Base-by-base conservation (phyloP, 495 filamentous ascomycete species). In the Jackrogersella minutella region DNA sequence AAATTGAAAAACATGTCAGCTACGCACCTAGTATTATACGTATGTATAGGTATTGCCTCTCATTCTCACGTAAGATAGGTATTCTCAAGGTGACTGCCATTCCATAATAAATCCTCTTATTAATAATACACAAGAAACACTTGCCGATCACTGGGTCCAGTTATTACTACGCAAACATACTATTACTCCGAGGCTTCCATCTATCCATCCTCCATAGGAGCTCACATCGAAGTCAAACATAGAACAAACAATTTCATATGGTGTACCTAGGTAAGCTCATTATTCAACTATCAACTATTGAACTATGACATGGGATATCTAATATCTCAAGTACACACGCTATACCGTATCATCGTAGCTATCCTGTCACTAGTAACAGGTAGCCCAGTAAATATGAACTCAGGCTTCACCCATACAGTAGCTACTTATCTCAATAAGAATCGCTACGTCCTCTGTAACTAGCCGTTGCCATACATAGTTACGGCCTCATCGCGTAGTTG, bases 131-230 rank as follows among this genome's bases (percentile, higher is more conserved):
- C 24, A 49, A 14, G 44, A 49, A 17, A 17, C 44, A 30, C 17
- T 4, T 49, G 24, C 44, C 10, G 4, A 46, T 46, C 41, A 13
- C 21, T 26, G 19, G 21, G 41, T 50, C 46, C n/a, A 50, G 33
- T 19, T 50, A 24, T 50, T 31, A 50, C 26, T 50, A 50, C 46
- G 44, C 44, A 47, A 19, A 26, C 24, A 28, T 28, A n/a, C 40
- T 22, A 13, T 19, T 9, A 44, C 17, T 9, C n/a, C n/a, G n/a
- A n/a, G n/a, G n/a, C n/a, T n/a, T n/a, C n/a, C n/a, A n/a, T n/a
- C n/a, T n/a, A n/a, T n/a, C n/a, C n/a, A n/a, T n/a, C n/a, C n/a
- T n/a, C n/a, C n/a, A n/a, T 14, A 39, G 36, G 36, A 14, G 36
- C 36, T 2, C 36, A 39, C 16, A 21, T 44, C 40, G 2, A 44